These are phyloP conservation scores for Pilatotrama ljubarskyi DNA, from an alignment of 768 basidiomycete species.

Conservation along the genomic window DNA sequence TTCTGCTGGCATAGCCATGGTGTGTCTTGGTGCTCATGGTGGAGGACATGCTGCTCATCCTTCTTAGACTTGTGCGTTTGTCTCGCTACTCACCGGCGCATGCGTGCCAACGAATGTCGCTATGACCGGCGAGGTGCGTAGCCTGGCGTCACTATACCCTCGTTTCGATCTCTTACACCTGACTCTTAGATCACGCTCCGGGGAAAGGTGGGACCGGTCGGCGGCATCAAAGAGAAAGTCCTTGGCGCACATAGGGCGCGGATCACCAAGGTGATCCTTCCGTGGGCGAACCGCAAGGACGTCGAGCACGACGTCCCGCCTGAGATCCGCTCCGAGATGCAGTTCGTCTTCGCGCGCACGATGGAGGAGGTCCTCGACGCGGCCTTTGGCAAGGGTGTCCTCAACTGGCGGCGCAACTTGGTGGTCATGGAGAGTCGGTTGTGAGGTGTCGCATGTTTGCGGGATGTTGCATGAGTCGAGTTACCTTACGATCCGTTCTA, in stretches of 20 bases:
- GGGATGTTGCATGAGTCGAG: neutral
- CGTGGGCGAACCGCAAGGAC: conserved; percentile 83
- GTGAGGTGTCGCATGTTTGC: conserved; percentile 24
- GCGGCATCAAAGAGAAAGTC: conserved; percentile 91
- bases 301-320: conserved; percentile 82
- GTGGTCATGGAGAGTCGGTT: conserved; percentile 56
- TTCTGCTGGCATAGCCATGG: conserved; percentile 88
- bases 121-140: conserved; percentile 84
- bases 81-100: conserved; percentile 79
- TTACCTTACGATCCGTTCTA: too few species aligned
- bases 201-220: conserved; percentile 80
- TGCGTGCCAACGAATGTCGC: conserved; percentile 73
- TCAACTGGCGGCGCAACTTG: conserved; percentile 62
- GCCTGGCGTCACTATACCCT: neutral
- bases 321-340: conserved; percentile 71
- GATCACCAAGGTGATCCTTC: conserved; percentile 80
- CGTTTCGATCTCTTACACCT: neutral
- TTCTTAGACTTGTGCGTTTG: conserved; percentile 74
- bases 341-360: conserved; percentile 79
- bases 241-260: conserved; percentile 88
- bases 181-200: conserved; percentile 71
- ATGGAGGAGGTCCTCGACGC: conserved; percentile 81
- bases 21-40: conserved; percentile 32
- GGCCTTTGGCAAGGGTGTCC: conserved; percentile 71
- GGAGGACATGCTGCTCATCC: neutral